A percentile compares a stretch with the other conserved stretches of the same genome.
phyloP scores from a whole-genome alignment of 2,329 filamentous ascomycete species.

The Ophiosphaerella narmari region DNA sequence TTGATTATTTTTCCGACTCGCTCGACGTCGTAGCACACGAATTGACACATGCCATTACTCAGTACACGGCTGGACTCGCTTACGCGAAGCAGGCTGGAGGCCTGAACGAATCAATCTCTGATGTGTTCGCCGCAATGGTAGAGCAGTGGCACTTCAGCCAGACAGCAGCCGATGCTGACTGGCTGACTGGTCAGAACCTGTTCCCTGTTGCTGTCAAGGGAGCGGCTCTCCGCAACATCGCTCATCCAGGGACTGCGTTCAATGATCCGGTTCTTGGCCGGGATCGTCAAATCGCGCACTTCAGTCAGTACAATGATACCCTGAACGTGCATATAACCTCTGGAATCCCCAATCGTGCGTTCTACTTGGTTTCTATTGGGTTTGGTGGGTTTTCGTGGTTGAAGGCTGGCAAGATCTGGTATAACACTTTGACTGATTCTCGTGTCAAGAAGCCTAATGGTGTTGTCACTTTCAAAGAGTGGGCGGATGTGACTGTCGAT shows the following conservation, averaged over 20 bases:
- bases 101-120: constrained; percentile 62
- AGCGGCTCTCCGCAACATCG: constrained; percentile 60
- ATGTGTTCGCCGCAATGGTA: constrained; percentile 63
- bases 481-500: constrained; percentile 1
- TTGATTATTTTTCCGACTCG: constrained; percentile 58
- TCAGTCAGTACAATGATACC: neutral
- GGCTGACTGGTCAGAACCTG: constrained; percentile 61
- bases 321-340: constrained; percentile 49
- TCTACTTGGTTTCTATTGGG: constrained; percentile 54
- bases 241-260: constrained; percentile 57
- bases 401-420: constrained; percentile 17
- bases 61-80: constrained; percentile 56
- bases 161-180: constrained; percentile 54
- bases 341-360: constrained; percentile 63
- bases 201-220: constrained; percentile 58
- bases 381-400: constrained; percentile 58
- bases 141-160: constrained; percentile 55
- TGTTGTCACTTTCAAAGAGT: neutral
- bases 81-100: constrained; percentile 60
- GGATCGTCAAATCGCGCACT: constrained; percentile 55
- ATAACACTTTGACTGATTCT: constrained; percentile 11
- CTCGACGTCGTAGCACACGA: constrained; percentile 64
- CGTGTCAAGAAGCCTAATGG: too few species aligned
- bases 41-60: constrained; percentile 60
- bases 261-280: constrained; percentile 24